Base-by-base conservation (phyloP, 495 filamentous ascomycete species). In the Elaphomyces granulatus region DNA sequence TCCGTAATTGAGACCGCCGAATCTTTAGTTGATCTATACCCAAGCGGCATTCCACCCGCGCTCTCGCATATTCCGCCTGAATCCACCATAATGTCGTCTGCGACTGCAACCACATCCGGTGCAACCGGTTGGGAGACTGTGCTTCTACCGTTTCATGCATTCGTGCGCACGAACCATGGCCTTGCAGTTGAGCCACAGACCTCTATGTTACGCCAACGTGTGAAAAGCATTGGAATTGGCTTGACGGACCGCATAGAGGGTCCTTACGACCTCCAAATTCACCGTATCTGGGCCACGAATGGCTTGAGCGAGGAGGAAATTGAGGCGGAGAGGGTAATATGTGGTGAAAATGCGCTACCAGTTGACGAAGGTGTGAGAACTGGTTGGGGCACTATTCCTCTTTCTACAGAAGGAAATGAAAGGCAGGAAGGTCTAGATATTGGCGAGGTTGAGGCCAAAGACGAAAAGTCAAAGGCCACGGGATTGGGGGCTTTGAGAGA, bases 121-220 rank as follows among this genome's bases (percentile, higher is more conserved):
- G 75, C 80, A 0, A 84, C 87, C 2, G 71, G 85, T 49, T 98
- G 90, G 90, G 87, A 98, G 67, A 93, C 87, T 7, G 72, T 95
- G 17, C 51, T 93, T 35, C 78, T 98, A 38, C 81, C 81, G 32
- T 88, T 86, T 67, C 77, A 77, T 54, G 81, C 92, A 34, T 96
- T 98, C 56, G 88, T 96, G 38, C 74, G 92, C 37, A 98, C 92
- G 23, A 95, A 94, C 56, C 68, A 87, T 50, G 90, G 90, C 14
- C 70, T 77, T 43, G 83, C 94, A 0, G 75, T 94, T 8, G 86
- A 96, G 65, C 90, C 87, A 17, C 87, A 94, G 66, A 75, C 76
- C 7, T 84, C 88, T 54, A 75, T 95, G 45, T 54, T 94, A 53
- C 75, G 80, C 37, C 78, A 92, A 53, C 83, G 81, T 50, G 77